These are phyloP conservation scores for Phanerochaete carnosa DNA, from an alignment of 768 basidiomycete genomes.

Conservation along the genomic window DNA sequence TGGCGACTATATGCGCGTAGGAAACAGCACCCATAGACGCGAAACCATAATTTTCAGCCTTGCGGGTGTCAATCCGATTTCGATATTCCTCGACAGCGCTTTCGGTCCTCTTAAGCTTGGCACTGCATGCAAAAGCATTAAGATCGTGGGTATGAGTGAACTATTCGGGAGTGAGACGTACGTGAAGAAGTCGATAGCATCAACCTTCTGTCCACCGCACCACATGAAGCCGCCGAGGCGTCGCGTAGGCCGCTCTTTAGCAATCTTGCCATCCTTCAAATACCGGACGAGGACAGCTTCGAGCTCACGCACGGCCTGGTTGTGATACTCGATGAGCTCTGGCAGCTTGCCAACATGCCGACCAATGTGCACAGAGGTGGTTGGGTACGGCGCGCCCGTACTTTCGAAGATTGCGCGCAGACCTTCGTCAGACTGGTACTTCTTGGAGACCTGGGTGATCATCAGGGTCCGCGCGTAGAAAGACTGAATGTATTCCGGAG, in stretches of 20 bases:
- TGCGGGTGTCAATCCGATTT: conserved; percentile 64
- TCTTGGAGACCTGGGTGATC: conserved; percentile 75
- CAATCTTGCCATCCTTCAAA: conserved; percentile 78
- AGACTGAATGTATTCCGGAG: conserved; percentile 80
- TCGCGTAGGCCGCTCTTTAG: conserved; percentile 77
- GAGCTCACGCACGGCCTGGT: conserved; percentile 89
- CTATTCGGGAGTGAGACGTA: conserved; percentile 35
- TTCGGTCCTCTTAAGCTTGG: conserved; percentile 60
- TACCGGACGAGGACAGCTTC: conserved; percentile 89
- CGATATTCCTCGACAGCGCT: conserved; percentile 72
- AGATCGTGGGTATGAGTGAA: background rate
- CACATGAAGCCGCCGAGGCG: conserved; percentile 78
- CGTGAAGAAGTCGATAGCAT: conserved; percentile 95
- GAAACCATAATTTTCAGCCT: conserved; percentile 88
- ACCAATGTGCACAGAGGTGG: conserved; percentile 87
- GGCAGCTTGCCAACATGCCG: conserved; percentile 86
- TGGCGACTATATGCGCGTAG: conserved; percentile 84
- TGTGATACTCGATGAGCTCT: conserved; percentile 88
- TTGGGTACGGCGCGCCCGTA: conserved; percentile 78
- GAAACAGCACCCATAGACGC: conserved; percentile 87
- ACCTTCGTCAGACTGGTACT: conserved; percentile 82
- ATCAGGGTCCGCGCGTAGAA: conserved; percentile 94
- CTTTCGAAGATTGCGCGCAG: conserved; percentile 72
- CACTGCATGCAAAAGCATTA: conserved; percentile 26
- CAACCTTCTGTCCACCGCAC: conserved; percentile 78